phyloP scores from a whole-genome alignment of 2,329 filamentous ascomycete species.

The Zopfia rhizophila region DNA sequence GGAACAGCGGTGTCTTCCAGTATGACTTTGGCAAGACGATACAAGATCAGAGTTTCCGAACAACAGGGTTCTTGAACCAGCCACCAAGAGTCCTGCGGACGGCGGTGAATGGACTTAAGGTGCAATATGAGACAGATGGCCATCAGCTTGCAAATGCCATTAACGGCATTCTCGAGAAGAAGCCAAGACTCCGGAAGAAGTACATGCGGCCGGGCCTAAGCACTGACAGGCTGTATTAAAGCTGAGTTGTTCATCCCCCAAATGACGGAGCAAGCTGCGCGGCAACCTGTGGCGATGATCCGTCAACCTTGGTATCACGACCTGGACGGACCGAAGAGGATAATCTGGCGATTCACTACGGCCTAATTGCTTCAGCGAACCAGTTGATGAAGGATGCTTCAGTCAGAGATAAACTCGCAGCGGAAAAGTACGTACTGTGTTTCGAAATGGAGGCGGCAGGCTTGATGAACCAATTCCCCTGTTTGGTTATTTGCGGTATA shows the following conservation, averaged over 20 bases:
- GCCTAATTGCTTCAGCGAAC: too few species aligned
- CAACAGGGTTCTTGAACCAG: conserved; percentile 22
- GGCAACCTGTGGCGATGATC: conserved; percentile 1
- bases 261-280: conserved; percentile 1
- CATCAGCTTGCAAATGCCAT: conserved; percentile 27
- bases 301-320: background rate
- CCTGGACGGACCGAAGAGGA: too few species aligned
- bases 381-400: conserved; percentile 6
- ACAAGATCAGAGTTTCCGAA: conserved; percentile 28
- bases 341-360: too few species aligned
- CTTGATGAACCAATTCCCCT: too few species aligned
- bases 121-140: conserved; percentile 21
- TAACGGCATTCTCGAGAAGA: conserved; percentile 29
- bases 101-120: conserved; percentile 33
- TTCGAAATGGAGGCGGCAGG: too few species aligned
- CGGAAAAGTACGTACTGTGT: too few species aligned
- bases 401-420: too few species aligned
- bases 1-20: conserved; percentile 39
- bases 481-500: too few species aligned
- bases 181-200: conserved; percentile 34
- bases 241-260: background rate
- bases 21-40: too few species aligned
- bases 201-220: conserved; percentile 1
- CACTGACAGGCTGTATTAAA: background rate
- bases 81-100: conserved; percentile 30